These are phyloP conservation scores for Vitis vinifera DNA, from an alignment of 164 flowering plant genomes.

Conservation along the genomic window DNA sequence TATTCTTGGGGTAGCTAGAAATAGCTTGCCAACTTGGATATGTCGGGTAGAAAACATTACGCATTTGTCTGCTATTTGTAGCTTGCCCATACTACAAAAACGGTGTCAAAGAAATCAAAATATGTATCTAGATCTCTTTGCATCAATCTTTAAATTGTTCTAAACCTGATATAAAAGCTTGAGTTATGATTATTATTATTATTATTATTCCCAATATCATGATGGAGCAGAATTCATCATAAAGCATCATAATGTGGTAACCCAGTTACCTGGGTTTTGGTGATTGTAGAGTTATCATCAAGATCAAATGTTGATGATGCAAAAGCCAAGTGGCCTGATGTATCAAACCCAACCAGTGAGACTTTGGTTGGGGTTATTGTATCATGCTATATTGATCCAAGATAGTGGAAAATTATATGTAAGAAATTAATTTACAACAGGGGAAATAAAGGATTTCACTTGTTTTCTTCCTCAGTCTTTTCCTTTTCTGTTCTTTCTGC, in stretches of 20 bases:
- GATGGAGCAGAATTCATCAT: not conserved
- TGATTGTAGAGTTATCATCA: constrained; percentile 44
- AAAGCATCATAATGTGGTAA: constrained; percentile 40
- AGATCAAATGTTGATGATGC: constrained; percentile 42
- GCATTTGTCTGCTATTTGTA: too few species aligned
- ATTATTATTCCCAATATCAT: not conserved
- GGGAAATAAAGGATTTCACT: constrained; percentile 8
- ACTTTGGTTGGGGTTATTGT: constrained; percentile 31
- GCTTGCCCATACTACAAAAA: too few species aligned
- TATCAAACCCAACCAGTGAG: constrained; percentile 40
- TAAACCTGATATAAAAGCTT: too few species aligned
- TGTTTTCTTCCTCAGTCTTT: constrained; percentile 25
- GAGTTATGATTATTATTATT: too few species aligned
- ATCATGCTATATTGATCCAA: constrained; percentile 35
- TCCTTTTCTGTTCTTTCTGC: constrained; percentile 29
- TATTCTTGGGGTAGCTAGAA: too few species aligned
- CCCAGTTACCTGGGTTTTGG: constrained; percentile 33
- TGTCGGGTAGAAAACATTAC: too few species aligned
- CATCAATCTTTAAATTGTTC: too few species aligned
- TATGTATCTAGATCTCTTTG: too few species aligned
- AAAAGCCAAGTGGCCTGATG: constrained; percentile 49
- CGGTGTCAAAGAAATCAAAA: too few species aligned
- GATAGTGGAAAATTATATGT: not conserved
- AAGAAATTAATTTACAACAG: not conserved
- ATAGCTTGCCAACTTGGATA: too few species aligned